A percentile compares a stretch with the other conserved stretches of the same genome.
phyloP scores from a whole-genome alignment of 163 green algal genomes.

The Scenedesmus sp. region DNA sequence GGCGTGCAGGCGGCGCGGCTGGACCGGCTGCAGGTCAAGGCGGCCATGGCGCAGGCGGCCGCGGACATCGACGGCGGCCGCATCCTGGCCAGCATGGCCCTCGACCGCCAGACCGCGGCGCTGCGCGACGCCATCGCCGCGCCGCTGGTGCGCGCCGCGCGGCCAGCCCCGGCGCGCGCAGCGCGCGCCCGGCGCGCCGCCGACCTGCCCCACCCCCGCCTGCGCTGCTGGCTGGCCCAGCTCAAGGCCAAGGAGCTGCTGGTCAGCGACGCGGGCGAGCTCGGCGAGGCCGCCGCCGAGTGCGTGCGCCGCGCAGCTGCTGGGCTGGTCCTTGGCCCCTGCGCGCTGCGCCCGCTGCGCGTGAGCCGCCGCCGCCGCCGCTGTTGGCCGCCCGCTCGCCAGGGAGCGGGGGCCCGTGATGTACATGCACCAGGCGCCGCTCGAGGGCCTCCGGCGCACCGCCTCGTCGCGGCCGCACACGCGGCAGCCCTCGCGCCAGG shows the following conservation, averaged over 20 bases:
- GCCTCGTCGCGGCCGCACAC: no score
- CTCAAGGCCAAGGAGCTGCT: conserved; percentile 33
- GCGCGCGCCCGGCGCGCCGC: no score
- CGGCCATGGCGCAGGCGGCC: conserved; percentile 14
- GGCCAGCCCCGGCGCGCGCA: background rate
- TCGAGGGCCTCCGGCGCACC: no score
- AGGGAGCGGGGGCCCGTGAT: no score
- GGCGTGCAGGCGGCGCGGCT: conserved; percentile 56
- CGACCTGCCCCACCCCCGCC: no score
- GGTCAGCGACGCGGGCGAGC: background rate
- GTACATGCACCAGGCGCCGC: background rate
- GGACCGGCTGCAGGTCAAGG: conserved; percentile 42
- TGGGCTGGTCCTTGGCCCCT: background rate
- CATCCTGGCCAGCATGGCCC: conserved; percentile 27
- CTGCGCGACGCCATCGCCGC: conserved; percentile 25
- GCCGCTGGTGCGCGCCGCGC: conserved; percentile 4
- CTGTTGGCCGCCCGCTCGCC: no score
- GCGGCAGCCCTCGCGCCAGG: no score
- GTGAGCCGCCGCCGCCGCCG: background rate
- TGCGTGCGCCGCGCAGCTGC: background rate
- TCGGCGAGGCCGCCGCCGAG: conserved; percentile 2
- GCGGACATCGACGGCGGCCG: conserved; percentile 13
- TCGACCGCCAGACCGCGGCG: conserved; percentile 37
- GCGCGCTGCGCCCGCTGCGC: background rate
- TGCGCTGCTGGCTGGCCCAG: background rate